Conservation (phyloP, 2,329 filamentous ascomycete species). For the Sporothrix brunneoviolacea region DNA sequence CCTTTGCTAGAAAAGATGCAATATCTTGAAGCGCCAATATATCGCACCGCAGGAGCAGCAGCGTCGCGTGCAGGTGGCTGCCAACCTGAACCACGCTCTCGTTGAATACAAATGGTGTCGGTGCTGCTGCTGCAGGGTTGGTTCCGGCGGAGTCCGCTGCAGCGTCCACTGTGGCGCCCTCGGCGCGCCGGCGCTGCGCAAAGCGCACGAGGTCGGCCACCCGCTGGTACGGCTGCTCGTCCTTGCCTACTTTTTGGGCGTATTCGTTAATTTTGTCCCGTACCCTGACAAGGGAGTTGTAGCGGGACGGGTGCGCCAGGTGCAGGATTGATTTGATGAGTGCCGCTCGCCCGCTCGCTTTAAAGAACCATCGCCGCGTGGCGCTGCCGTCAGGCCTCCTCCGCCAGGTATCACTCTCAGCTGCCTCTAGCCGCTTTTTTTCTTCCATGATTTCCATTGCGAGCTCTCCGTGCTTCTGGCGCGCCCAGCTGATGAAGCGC, state of each 20-base stretch:
- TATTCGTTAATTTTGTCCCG: constrained; percentile 20
- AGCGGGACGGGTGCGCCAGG: too few relatives aligned
- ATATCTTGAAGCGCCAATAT: constrained; percentile 35
- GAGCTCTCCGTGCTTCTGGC: constrained; percentile 32
- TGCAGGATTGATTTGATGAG: too few relatives aligned
- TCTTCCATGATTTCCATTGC: constrained; percentile 21
- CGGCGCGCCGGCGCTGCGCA: constrained; percentile 25
- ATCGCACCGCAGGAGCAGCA: constrained; percentile 44
- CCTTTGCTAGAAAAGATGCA: not conserved
- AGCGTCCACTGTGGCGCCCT: not conserved
- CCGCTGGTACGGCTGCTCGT: constrained; percentile 44
- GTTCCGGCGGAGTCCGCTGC: not conserved
- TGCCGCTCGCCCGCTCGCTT: too few relatives aligned
- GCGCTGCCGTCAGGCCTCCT: too few relatives aligned
- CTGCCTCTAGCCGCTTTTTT: constrained; percentile 23
- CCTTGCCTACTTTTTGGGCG: constrained; percentile 27
- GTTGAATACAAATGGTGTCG: constrained; percentile 29
- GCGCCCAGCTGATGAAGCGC: constrained; percentile 47
- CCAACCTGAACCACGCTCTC: constrained; percentile 31
- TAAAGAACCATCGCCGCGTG: too few relatives aligned
- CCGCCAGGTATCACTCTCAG: too few relatives aligned
- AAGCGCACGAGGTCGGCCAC: constrained; percentile 40
- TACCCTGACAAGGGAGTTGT: constrained; percentile 16
- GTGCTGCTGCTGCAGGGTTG: not conserved
- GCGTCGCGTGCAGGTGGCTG: constrained; percentile 33